Percentiles rank a stretch among this genome's conserved stretches.
phyloP scores from a whole-genome alignment of 1,139 yeast species.

The Suhomyces wounanorum region DNA sequence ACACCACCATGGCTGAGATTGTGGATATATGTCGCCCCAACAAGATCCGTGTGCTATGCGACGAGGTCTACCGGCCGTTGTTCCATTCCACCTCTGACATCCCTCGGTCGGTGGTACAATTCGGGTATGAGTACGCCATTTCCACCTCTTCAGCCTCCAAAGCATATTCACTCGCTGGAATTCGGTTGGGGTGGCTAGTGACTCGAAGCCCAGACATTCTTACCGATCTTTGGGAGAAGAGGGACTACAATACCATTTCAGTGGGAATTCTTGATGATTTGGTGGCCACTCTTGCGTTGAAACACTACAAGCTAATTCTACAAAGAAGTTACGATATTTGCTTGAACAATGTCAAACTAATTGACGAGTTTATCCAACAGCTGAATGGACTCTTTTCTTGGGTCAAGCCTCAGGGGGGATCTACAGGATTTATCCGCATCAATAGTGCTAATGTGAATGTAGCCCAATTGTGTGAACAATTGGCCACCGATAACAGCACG shows the following conservation, averaged over 20 bases:
- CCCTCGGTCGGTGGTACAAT: constrained; percentile 44
- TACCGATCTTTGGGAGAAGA: constrained; percentile 36
- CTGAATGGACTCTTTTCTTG: constrained; percentile 38
- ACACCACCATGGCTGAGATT: constrained; percentile 33
- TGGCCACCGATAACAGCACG: constrained; percentile 37
- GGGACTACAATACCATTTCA: constrained; percentile 58
- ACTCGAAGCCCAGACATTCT: constrained; percentile 33
- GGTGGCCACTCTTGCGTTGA: constrained; percentile 48
- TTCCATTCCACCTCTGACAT: constrained; percentile 38
- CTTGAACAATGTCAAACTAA: constrained; percentile 32
- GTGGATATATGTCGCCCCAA: constrained; percentile 38
- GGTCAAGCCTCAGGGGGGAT: constrained; percentile 52
- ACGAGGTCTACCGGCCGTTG: constrained; percentile 60
- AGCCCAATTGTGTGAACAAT: constrained; percentile 32
- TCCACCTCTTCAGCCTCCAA: constrained; percentile 57
- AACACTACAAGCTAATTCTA: constrained; percentile 35
- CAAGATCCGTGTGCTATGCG: constrained; percentile 45
- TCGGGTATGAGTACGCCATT: constrained; percentile 47
- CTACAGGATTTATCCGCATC: constrained; percentile 47
- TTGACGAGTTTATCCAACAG: constrained; percentile 35
- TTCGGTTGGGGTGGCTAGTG: constrained; percentile 57
- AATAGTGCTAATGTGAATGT: constrained; percentile 31
- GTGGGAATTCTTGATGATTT: constrained; percentile 52
- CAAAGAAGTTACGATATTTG: constrained; percentile 43
- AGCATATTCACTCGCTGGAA: constrained; percentile 57